Base-by-base conservation (phyloP, 2,329 filamentous ascomycete species). In the Biscogniauxia marginata region DNA sequence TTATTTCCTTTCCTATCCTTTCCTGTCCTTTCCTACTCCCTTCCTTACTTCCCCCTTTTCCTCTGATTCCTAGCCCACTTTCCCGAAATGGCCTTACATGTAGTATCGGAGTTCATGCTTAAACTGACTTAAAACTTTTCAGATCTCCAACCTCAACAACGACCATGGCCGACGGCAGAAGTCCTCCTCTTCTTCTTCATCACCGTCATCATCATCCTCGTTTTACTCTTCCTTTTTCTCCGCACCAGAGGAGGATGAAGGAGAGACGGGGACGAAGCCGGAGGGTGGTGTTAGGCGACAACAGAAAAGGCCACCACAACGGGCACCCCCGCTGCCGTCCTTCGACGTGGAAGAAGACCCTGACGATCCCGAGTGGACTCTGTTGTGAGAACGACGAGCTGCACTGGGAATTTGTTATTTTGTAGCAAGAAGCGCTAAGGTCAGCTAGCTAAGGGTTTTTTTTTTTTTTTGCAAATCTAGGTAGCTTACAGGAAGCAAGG, bases 371-470 rank as follows among this genome's bases (percentile, higher is more conserved):
- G 30, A 39, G 30, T 39, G 30, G 30, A 39, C 30, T 11, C 20
- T 23, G 18, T 20, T 24, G n/a, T 48, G 21, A 24, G 5, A 21
- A 24, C 3, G 2, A 22, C 19, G 4, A 13, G 45, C 19, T 5
- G n/a, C n/a, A n/a, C n/a, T 11, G 24, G 11, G 11, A 7, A 45
- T 45, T 20, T 45, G 43, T 6, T 49, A 34, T 57, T 67, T n/a
- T n/a, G n/a, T n/a, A n/a, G n/a, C n/a, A n/a, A n/a, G n/a, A n/a
- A n/a, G n/a, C n/a, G n/a, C n/a, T n/a, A n/a, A n/a, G n/a, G n/a
- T n/a, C n/a, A n/a, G n/a, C n/a, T n/a, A n/a, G n/a, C n/a, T n/a
- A n/a, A n/a, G n/a, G n/a, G n/a, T n/a, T n/a, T n/a, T n/a, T n/a
- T n/a, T n/a, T n/a, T n/a, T n/a, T n/a, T n/a, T n/a, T n/a, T n/a